Conservation (phyloP, 2,329 filamentous ascomycete species). For the Aspergillus quadrilineatus region DNA sequence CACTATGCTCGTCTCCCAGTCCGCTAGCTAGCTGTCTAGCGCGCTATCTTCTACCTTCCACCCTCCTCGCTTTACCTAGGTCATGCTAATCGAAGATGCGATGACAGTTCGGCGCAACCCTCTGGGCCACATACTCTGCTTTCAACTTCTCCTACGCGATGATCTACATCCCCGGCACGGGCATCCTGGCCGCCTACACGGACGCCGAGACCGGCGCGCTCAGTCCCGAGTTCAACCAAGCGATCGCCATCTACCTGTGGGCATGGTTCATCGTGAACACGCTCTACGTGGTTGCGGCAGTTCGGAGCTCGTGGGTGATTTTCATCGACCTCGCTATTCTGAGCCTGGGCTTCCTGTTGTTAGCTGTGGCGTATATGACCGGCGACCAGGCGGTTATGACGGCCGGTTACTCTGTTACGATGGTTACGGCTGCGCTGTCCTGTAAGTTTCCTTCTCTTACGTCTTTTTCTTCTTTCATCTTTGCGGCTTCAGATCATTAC, state of each 20-base stretch:
- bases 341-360: background rate
- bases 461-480: background rate
- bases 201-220: background rate
- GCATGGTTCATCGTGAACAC: background rate
- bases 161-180: background rate
- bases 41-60: background rate
- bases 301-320: background rate
- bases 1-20: background rate
- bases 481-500: background rate
- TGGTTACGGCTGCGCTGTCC: background rate
- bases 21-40: background rate
- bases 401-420: background rate
- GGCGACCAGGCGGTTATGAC: background rate
- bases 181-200: background rate
- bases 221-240: background rate
- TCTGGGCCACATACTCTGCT: background rate
- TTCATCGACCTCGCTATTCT: background rate
- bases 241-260: background rate
- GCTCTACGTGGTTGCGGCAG: background rate
- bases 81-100: background rate
- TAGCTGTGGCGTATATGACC: background rate
- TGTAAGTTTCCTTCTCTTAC: background rate
- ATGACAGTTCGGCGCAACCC: background rate
- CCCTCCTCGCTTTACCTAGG: too few species aligned
- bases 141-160: conserved; percentile 2